Base-by-base conservation (phyloP, 768 basidiomycete species). In the Boletus fagicola region DNA sequence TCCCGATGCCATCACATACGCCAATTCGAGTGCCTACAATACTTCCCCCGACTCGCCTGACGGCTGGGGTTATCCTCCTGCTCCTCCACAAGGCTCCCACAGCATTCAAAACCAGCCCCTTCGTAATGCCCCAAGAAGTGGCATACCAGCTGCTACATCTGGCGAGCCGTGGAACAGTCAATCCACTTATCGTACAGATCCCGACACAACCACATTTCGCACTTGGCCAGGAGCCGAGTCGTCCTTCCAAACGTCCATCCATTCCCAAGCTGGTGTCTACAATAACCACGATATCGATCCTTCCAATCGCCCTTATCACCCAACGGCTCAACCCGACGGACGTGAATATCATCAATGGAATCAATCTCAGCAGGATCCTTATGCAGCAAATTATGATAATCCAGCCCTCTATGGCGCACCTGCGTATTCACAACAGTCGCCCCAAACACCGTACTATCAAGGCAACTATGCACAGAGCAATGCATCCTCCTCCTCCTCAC, bases 41-140 rank as follows among this genome's bases (percentile, higher is more conserved):
- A 56, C 78, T 16, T 63, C 81, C 30, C 65, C 80, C 35, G 77
- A 80, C 54, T 72, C 78, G 35, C 61, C 79, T 12, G 74, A 83
- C 30, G 68, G 78, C 38, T 89, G 87, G 87, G 80, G 75, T 9
- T 88, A 88, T 65, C 60, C 74, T 16, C 62, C 70, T 40, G 24
- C 68, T 13, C 39, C 56, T 36, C 67, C 39, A 52, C 78, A 56
- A 64, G 73, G 57, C 56, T 70, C 58, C 61, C 77, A 54, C 77
- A 78, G 11, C 49, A 66, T 83, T 75, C 63, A 83, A 69, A 69
- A 75, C 74, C 78, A 81, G 2, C 75, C 78, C 47, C 73, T 85
- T 36, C 80, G 83, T 30, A 72, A 70, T 48, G 49, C 74, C 45
- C 58, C 33, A 45, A 65, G 72, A 54, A 56, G 43, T 18, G 60